phyloP scores from a whole-genome alignment of 345 rosid species.

The Jatropha curcas region DNA sequence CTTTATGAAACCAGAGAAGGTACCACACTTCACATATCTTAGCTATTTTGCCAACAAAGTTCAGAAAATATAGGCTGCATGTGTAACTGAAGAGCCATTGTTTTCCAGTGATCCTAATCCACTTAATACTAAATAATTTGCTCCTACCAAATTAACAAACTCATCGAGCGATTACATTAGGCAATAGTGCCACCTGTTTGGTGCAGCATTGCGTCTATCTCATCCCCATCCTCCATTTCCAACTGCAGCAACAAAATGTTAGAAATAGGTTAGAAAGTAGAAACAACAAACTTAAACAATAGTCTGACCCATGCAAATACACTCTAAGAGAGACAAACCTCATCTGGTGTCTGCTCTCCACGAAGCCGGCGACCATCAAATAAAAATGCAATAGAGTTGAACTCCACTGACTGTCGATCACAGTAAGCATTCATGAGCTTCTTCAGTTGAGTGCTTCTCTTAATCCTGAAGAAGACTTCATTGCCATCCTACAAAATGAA shows the following conservation, averaged over 20 bases:
- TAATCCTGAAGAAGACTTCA: constrained; percentile 88
- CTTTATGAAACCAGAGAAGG: not conserved
- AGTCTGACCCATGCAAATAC: not conserved
- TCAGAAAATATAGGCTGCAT: not conserved
- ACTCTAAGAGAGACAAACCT: constrained; percentile 40
- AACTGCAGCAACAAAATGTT: not conserved
- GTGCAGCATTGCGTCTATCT: constrained; percentile 23
- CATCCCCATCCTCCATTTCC: constrained; percentile 28
- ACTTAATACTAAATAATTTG: not conserved
- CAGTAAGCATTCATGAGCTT: constrained; percentile 88
- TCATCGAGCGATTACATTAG: not conserved
- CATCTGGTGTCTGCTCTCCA: constrained; percentile 89
- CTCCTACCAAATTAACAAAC: not conserved
- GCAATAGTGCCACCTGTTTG: constrained; percentile 19
- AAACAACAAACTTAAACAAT: not conserved
- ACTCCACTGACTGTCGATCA: constrained; percentile 75
- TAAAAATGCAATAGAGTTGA: constrained; percentile 76
- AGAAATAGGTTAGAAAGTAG: not conserved
- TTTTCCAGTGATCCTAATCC: not conserved
- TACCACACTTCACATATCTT: not conserved
- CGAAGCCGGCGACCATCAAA: constrained; percentile 90
- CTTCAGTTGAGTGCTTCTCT: constrained; percentile 71
- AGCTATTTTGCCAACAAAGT: not conserved
- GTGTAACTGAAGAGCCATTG: not conserved
- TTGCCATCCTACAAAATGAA: constrained; percentile 64